A percentile compares a stretch with the other conserved stretches of the same genome.
phyloP scores from a whole-genome alignment of 2,329 filamentous ascomycete genomes.

The Microdochium paspali region DNA sequence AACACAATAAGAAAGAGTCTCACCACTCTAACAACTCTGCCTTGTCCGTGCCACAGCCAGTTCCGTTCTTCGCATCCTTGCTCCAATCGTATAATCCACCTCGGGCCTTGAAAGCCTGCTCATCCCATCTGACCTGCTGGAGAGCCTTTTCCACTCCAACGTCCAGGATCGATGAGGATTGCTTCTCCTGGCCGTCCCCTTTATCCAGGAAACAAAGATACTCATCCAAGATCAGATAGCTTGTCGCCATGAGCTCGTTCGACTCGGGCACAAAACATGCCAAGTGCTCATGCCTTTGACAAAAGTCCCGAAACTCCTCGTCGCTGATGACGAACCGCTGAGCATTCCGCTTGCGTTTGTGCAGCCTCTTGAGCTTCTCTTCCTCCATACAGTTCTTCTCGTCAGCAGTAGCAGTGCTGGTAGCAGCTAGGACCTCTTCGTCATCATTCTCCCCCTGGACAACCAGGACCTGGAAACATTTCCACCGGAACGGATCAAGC shows the following conservation, averaged over 20 bases:
- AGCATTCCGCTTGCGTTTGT: slow-evolving; percentile 25
- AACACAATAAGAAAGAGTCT: not conserved
- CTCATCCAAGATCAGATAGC: slow-evolving; percentile 43
- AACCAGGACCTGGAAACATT: slow-evolving; percentile 43
- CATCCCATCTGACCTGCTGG: slow-evolving; percentile 33
- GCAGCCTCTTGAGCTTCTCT: slow-evolving; percentile 13
- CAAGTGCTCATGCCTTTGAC: slow-evolving; percentile 28
- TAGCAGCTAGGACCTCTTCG: no score
- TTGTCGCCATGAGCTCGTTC: slow-evolving; percentile 39
- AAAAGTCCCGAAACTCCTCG: slow-evolving; percentile 35
- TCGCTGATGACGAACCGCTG: slow-evolving; percentile 33
- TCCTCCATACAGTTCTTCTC: slow-evolving; percentile 9
- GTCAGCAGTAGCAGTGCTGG: not conserved
- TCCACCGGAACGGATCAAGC: slow-evolving; percentile 42
- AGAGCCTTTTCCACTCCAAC: slow-evolving; percentile 36
- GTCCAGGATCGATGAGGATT: slow-evolving; percentile 27
- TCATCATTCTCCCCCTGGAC: slow-evolving; percentile 42
- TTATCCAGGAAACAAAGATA: slow-evolving; percentile 39
- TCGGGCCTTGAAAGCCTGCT: slow-evolving; percentile 29
- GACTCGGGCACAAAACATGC: slow-evolving; percentile 35
- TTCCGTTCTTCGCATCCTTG: slow-evolving; percentile 9
- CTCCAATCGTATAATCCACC: slow-evolving; percentile 41
- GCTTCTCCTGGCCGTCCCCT: slow-evolving; percentile 19
- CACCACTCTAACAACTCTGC: not conserved
- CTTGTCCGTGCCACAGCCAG: not conserved